Evolutionary conservation across 345 rosid species (phyloP), one percentile per base, ranked within the genome.

Genomic region (Hevea brasiliensis): DNA sequence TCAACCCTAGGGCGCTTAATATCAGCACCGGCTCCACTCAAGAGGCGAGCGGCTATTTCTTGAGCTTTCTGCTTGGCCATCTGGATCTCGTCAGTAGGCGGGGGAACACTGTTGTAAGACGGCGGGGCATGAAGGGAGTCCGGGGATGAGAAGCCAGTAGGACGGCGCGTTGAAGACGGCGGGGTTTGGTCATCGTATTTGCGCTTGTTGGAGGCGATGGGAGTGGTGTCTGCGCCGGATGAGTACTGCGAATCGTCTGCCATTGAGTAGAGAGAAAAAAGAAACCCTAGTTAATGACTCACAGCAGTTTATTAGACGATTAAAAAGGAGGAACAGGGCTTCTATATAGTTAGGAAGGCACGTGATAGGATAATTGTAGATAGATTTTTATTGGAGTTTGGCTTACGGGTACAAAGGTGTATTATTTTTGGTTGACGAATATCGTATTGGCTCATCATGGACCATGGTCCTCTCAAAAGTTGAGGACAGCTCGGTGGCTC

Each of bases 161-260:
- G 79, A 62, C 97, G 83, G 26, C 98, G 92, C 1, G 83, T 21
- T 0, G 89, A 51, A 0, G 89, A 76, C 7, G 89, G 93, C 23
- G 90, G 78, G 6, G 85, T 70, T 56, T 84, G 92, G 78, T 93
- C 99, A 4, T 93, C 99, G 84, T 88, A 93, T 74, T 96, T 96
- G 65, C 99, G 95, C 82, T 96, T 96, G 83, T 78, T 83, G 45
- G 74, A 8, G 58, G 78, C 55, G 69, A 76, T 80, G 14, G 85
- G 18, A 6, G 87, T 80, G 27, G 71, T 42, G 41, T 79, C 89
- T n/a, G 75, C 32, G 13, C 57, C 62, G 6, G 97, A 84, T 12
- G 97, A 83, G 89, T 92, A 92, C 10, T 88, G 96, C n/a, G 94
- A 80, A 82, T 95, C 99, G 83, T 93, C 99, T 18, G 96, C 98